phyloP scores from a whole-genome alignment of 2,329 filamentous ascomycete genomes.

The Cordyceps farinosa region DNA sequence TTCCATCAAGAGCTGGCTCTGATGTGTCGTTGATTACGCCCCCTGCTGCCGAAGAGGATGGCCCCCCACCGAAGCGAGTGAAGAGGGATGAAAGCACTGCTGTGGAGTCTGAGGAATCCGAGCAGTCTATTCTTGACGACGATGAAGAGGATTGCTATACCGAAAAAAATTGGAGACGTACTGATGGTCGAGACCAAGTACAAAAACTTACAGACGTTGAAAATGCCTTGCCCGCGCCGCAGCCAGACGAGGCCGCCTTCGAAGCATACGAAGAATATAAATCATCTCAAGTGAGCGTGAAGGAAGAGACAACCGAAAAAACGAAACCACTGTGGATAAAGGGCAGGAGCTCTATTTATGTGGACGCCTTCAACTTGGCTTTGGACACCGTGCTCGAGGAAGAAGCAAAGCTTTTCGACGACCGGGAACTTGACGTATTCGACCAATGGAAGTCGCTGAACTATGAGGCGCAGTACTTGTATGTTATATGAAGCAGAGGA shows the following conservation, averaged over 20 bases:
- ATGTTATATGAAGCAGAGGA: constrained; percentile 32
- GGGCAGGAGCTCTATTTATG: constrained; percentile 86
- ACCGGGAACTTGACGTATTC: constrained; percentile 74
- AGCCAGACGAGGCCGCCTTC: constrained; percentile 67
- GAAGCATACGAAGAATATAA: constrained; percentile 72
- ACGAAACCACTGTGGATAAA: constrained; percentile 55
- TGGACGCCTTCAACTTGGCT: constrained; percentile 94
- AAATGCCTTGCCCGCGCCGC: constrained; percentile 62
- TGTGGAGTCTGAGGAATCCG: constrained; percentile 25
- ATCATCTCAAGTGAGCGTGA: constrained; percentile 46
- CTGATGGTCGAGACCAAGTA: background rate
- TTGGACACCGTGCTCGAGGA: constrained; percentile 86
- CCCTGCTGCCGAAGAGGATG: background rate
- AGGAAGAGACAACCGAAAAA: constrained; percentile 41
- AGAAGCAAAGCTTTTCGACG: constrained; percentile 82
- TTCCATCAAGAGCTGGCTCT: background rate
- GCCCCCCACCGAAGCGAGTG: constrained; percentile 29
- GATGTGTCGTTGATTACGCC: background rate
- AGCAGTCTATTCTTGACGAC: constrained; percentile 21
- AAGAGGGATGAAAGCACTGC: constrained; percentile 27
- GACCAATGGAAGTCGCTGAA: constrained; percentile 65
- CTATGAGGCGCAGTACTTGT: constrained; percentile 92
- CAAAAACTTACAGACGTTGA: constrained; percentile 34
- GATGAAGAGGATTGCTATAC: constrained; percentile 25
- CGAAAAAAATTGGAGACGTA: constrained; percentile 22